These are phyloP conservation scores for Syncephalis fuscata DNA, from an alignment of 371 early-diverging fungal species.

Conservation along the genomic window DNA sequence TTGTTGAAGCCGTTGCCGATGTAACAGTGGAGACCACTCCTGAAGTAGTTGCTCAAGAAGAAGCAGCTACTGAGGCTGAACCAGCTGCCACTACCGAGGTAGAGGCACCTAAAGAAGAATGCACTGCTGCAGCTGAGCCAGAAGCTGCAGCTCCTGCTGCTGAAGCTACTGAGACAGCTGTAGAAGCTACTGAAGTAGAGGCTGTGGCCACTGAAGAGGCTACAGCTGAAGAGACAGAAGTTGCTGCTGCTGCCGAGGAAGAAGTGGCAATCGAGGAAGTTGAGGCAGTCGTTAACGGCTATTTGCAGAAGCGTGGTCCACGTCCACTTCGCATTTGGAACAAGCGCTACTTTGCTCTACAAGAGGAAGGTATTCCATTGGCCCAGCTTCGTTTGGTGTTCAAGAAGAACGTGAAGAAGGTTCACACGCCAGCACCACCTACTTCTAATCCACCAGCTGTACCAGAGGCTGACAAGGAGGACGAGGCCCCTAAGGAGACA, in stretches of 20 bases:
- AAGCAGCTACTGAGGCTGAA: background rate
- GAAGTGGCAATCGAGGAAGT: background rate
- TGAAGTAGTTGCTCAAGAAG: background rate
- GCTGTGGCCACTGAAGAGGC: background rate
- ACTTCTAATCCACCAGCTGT: too few species aligned
- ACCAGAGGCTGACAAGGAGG: too few species aligned
- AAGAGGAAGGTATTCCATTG: slow-evolving; percentile 14
- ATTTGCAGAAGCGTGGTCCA: slow-evolving; percentile 18
- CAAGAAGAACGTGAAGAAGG: slow-evolving; percentile 16
- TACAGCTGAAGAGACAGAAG: background rate
- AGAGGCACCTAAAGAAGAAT: background rate
- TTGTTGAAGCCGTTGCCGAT: background rate
- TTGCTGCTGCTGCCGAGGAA: background rate
- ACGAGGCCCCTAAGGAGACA: too few species aligned
- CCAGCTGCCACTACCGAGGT: too few species aligned
- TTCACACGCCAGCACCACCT: background rate
- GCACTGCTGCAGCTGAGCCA: background rate
- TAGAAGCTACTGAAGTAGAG: background rate
- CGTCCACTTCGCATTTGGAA: slow-evolving; percentile 22
- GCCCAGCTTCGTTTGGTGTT: slow-evolving; percentile 16
- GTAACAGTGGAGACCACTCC: background rate
- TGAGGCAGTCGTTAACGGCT: slow-evolving; percentile 13
- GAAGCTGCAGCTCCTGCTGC: background rate
- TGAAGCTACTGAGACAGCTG: background rate
- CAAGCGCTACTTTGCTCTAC: slow-evolving; percentile 21